Evolutionary conservation across 176 grass and related monocot genomes (phyloP).

Genomic region (Elymus sibiricus): DNA sequence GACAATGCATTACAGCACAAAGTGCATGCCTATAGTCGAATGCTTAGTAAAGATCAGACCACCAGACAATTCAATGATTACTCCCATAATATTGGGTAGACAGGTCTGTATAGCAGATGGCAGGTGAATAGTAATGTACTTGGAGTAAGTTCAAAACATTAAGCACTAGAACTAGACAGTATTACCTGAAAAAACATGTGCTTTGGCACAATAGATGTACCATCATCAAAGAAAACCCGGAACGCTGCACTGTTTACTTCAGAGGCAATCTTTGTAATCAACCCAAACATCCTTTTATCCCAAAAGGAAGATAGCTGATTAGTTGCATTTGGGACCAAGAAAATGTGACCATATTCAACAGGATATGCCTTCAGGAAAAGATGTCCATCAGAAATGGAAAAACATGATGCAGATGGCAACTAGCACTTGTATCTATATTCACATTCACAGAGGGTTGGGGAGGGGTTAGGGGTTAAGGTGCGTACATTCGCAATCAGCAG

Average conservation of each 20-base stretch:
- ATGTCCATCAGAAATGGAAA: slow-evolving; percentile 26
- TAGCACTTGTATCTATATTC: slow-evolving; percentile 5
- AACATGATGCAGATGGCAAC: slow-evolving; percentile 5
- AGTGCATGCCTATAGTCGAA: neutral
- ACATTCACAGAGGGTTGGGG: neutral
- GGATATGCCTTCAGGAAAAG: slow-evolving; percentile 47
- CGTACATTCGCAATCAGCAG: slow-evolving; percentile 67
- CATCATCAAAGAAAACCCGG: slow-evolving; percentile 48
- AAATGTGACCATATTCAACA: slow-evolving; percentile 70
- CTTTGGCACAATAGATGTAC: slow-evolving; percentile 23
- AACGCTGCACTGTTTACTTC: slow-evolving; percentile 63
- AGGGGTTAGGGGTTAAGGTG: neutral
- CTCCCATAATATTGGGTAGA: neutral
- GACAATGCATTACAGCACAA: neutral
- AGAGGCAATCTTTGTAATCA: slow-evolving; percentile 40
- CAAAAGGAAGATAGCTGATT: slow-evolving; percentile 31
- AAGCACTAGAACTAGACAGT: neutral
- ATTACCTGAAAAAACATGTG: slow-evolving; percentile 51
- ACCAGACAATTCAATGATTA: neutral
- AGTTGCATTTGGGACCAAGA: slow-evolving; percentile 42
- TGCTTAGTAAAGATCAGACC: slow-evolving; percentile 1
- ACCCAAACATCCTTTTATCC: slow-evolving; percentile 48
- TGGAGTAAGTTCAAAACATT: neutral
- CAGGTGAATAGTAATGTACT: neutral
- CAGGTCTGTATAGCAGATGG: neutral